Base-by-base conservation (phyloP, 805 yeast species). In the Candida corydali region DNA sequence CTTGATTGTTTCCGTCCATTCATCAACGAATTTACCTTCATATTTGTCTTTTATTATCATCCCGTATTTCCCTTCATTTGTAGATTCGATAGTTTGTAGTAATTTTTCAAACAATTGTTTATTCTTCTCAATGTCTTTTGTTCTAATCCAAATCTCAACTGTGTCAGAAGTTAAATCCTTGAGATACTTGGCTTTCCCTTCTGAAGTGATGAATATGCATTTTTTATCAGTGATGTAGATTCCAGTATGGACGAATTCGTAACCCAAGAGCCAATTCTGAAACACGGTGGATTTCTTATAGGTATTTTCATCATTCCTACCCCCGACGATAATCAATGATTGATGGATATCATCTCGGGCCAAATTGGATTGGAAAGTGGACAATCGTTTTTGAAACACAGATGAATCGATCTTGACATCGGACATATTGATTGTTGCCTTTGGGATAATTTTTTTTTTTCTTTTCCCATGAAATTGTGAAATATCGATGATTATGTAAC, bases 221-320 rank as follows among this genome's bases (percentile, higher is more conserved):
- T 76, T 78, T 26, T 73, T 75, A 37, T 73, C 70, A 3, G 84
- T 74, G 40, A 89, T 63, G 34, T 73, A 77, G 36, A 91, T 61
- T 20, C 80, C 79, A 1, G 97, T 88, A 34, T 93, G 93, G n/a
- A 95, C 94, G 54, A 91, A 91, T 57, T 93, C 98, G 57, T 89
- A 91, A 3, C 97, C 96, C 33, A 91, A 64, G 37, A 91, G 65
- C 98, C 98, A 91, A 36, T 80, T 83, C 57, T 89, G 97, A 32
- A 89, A 61, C 30, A 84, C 81, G 1, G 95, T 80, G 9, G 95
- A 82, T 61, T 86, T 86, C 55, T 84, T 87, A 60, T 86, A 88
- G 32, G 95, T 94, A 56, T 87, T 84, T 45, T 84, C 91, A 42
- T 85, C 93, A 54, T 86, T 88, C 29, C 86, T 69, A 6, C 95